These are phyloP conservation scores for Ochetophila trinervis DNA, from an alignment of 306 rosid species.

Conservation along the genomic window DNA sequence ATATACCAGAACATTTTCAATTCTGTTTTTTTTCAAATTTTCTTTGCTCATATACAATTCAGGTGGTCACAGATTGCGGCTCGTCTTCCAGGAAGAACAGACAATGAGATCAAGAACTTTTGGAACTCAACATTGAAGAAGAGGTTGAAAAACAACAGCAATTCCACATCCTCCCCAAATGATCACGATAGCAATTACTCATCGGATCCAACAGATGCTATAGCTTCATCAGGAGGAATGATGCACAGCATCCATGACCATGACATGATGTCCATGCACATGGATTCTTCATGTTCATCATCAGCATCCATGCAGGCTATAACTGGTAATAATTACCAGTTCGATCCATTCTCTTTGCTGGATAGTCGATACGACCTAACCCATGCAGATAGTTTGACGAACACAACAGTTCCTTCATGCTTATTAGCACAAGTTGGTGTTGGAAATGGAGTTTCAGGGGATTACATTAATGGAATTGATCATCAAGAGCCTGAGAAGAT, in stretches of 20 bases:
- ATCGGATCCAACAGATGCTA: constrained; percentile 32
- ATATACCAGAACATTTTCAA: too few relatives aligned
- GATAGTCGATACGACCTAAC: constrained; percentile 40
- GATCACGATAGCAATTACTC: constrained; percentile 39
- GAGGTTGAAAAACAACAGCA: constrained; percentile 41
- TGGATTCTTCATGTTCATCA: constrained; percentile 71
- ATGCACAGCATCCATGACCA: constrained; percentile 34
- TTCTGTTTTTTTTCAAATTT: not conserved
- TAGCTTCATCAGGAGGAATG: constrained; percentile 25
- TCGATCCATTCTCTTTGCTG: constrained; percentile 50
- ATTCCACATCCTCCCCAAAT: constrained; percentile 41
- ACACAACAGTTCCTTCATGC: constrained; percentile 37
- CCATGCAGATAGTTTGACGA: constrained; percentile 34
- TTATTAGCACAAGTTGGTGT: constrained; percentile 41
- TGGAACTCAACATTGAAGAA: constrained; percentile 90
- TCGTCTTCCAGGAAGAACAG: constrained; percentile 92
- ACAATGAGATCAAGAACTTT: constrained; percentile 91
- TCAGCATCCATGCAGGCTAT: constrained; percentile 52
- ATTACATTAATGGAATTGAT: constrained; percentile 19
- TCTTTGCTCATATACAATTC: constrained; percentile 9
- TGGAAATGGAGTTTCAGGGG: too few relatives aligned
- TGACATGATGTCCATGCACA: constrained; percentile 38
- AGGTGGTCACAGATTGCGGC: constrained; percentile 99
- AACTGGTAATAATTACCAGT: not conserved
- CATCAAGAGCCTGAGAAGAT: constrained; percentile 11